Base-by-base conservation (phyloP, 2,329 filamentous ascomycete species). In the Tolypocladium tundrense region DNA sequence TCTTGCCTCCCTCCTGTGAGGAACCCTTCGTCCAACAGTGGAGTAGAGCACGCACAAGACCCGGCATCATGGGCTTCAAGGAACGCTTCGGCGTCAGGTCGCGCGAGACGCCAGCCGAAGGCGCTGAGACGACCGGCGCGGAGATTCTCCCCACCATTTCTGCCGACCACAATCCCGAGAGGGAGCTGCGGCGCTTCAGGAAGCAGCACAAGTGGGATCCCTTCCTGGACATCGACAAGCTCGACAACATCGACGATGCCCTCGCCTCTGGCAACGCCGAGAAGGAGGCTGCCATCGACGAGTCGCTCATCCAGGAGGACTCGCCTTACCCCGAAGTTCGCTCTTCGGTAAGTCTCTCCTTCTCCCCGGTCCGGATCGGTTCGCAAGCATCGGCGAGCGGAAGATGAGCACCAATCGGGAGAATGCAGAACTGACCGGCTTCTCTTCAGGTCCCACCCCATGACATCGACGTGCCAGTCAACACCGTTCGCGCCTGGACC, bases 401-500 rank as follows among this genome's bases (percentile, higher is more conserved):
- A 16, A 33, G 27, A 33, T 19, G 27, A n/a, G 16, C 31, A 33
- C 6, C 27, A 27, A 14, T 21, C 19, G 43, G 10, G 3, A 35
- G n/a, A 27, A 6, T 9, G 8, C 41, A 43, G 40, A 35, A 57
- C 53, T 53, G 31, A 37, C n/a, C n/a, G 8, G 6, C n/a, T 48
- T n/a, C 24, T 6, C 40, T 3, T 24, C 53, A 65, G 65, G 63
- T 66, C 6, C 67, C 67, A 10, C 68, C 75, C 24, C 80, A 79
- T 60, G 74, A 78, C 58, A 79, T 81, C 56, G 79, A 82, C n/a
- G 65, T 80, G 4, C 76, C 79, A 8, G 73, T 76, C 58, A 81
- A 80, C 67, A 86, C 83, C 4, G 74, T 86, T 58, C 82, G 83
- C 24, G 81, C 82, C 13, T 86, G 83, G 83, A 62, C 67, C 7